Evolutionary conservation across 1,284 basidiomycete genomes (phyloP).

Genomic region (Cryptococcus sp.): DNA sequence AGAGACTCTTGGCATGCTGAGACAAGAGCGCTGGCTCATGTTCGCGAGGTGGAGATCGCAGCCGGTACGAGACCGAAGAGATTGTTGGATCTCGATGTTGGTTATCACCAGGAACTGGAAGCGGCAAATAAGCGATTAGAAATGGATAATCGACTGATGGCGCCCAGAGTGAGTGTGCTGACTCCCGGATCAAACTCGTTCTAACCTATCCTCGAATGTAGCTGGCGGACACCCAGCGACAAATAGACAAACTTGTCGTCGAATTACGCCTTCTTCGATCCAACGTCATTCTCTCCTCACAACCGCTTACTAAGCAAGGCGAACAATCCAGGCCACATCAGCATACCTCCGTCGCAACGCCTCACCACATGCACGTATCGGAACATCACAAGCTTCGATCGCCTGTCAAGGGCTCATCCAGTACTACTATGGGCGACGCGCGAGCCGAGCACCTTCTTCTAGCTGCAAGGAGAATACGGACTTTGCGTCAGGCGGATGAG

Average conservation of each 20-base stretch:
- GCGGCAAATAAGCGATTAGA: slow-evolving; percentile 50
- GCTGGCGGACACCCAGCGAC: slow-evolving; percentile 49
- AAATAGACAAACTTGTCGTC: slow-evolving; percentile 51
- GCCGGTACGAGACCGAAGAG: slow-evolving; percentile 35
- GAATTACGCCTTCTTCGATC: slow-evolving; percentile 49
- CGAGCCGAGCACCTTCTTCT: slow-evolving; percentile 50
- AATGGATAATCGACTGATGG: slow-evolving; percentile 53
- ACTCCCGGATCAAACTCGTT: neutral
- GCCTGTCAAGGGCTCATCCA: slow-evolving; percentile 12
- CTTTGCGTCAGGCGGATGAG: slow-evolving; percentile 32
- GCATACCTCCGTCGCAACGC: neutral
- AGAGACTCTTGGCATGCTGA: slow-evolving; percentile 43
- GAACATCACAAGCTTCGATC: slow-evolving; percentile 15
- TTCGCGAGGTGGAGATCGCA: slow-evolving; percentile 37
- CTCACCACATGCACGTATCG: slow-evolving; percentile 5
- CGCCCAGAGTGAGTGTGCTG: slow-evolving; percentile 39
- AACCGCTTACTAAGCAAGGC: slow-evolving; percentile 11
- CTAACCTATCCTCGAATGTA: slow-evolving; percentile 17
- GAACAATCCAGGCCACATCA: neutral
- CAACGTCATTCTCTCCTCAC: slow-evolving; percentile 41
- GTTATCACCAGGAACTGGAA: slow-evolving; percentile 51
- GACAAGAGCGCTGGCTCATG: slow-evolving; percentile 34
- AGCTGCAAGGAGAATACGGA: slow-evolving; percentile 47
- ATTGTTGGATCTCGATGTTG: slow-evolving; percentile 46
- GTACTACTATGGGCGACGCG: slow-evolving; percentile 48